Base-by-base conservation (phyloP, 441 rosid genomes). In the Iberis amara region DNA sequence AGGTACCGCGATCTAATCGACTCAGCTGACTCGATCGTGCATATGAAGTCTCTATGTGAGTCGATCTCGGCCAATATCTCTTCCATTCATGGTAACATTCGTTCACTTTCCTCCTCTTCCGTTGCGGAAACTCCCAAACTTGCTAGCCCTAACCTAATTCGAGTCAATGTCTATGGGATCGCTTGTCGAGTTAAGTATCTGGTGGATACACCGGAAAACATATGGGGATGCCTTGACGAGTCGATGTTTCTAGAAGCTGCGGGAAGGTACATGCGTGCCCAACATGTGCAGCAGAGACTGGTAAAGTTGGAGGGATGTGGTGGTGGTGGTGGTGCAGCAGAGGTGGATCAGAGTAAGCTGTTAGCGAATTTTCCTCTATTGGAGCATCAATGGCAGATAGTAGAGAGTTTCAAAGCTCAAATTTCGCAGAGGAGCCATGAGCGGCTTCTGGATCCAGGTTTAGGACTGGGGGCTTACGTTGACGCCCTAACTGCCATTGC, bases 331-430 rank as follows among this genome's bases (percentile, higher is more conserved):
- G n/a, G n/a, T 45, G 55, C 14, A 55, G 11, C 45, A 3, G 83
- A 74, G 33, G 63, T 67, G 23, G 86, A 79, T 68, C 75, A 76
- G 57, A 68, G 62, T 64, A 78, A 69, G 52, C 71, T 83, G 12
- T 68, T 84, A 62, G 72, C 88, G 38, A 86, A 81, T 61, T 89
- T 89, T 52, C 96, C 99, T 21, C 68, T 89, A 8, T 65, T 92
- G 60, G 94, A 91, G 70, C 96, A 91, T 51, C 98, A 91, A 65
- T 91, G 95, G 89, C 96, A 88, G 90, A 92, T 88, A 42, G 96
- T 88, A 14, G 98, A 88, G 86, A 77, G 94, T 73, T 91, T 88
- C 55, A 91, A 91, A 71, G 72, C 68, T 38, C 98, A 91, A 86
- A 88, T 91, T 68, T 86, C 98, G 4, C 95, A 88, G 81, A 77